Evolutionary conservation across 78 protist genomes (phyloP), one percentile per base, ranked within the genome.

Genomic region (Dictyostelium capitatum): DNA sequence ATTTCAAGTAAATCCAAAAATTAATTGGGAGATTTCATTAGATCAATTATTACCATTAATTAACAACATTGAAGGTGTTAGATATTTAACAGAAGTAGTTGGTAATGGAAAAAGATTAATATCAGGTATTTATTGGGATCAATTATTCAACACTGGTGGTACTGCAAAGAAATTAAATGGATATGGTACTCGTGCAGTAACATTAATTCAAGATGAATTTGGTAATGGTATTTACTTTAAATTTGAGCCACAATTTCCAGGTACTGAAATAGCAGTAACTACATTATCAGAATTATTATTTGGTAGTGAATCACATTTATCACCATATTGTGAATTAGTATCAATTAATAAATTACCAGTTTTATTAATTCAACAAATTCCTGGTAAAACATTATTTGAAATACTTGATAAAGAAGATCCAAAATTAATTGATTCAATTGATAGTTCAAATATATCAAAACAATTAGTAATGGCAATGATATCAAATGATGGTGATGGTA

Each of bases 231-330:
- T 65, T 8, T 65, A 65, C 28, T 8, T 65, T 15, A 65, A 65
- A 65, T 65, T 65, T 30, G 74, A 65, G 11, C 74, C 74, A 30
- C 74, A 65, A 30, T 65, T 65, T 14, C 74, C 74, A 30, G 74
- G 74, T 6, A 65, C 43, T 14, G 74, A 65, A 65, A 19, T 65
- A 23, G 0, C 74, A 8, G 74, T 65, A 0, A 65, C 28, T 28
- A 12, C 41, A 65, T 65, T 65, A 30, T 23, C 47, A 4, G 47
- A 65, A 30, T n/a, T 19, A 4, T 65, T 65, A 30, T 65, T 65
- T 65, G 74, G 74, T 2, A n/a, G n/a, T n/a, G n/a, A n/a, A n/a
- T n/a, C n/a, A n/a, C 28, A 23, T 65, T 28, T 28, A 10, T 65
- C 74, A 30, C 74, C 74, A 11, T 65, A 28, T 65, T 28, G 74